Evolutionary conservation across 1,139 yeast species (phyloP).

Genomic region (Pneumocystis sp.): DNA sequence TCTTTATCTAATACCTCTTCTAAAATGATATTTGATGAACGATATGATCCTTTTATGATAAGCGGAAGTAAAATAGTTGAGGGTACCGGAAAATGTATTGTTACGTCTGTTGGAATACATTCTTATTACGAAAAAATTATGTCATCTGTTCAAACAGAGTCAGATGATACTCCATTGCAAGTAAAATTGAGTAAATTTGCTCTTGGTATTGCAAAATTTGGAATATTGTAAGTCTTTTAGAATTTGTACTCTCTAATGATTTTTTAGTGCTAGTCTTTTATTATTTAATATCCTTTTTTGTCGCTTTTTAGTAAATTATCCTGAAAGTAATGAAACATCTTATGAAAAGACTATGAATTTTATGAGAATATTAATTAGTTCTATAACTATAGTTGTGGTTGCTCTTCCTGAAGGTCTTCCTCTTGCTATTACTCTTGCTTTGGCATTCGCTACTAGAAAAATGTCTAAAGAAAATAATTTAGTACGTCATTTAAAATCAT

Average conservation of each 20-base stretch:
- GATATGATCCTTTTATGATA: conserved; percentile 66
- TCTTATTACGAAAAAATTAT: conserved; percentile 87
- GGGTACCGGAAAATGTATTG: conserved; percentile 75
- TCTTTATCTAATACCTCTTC: conserved; percentile 31
- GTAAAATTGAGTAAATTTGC: conserved; percentile 69
- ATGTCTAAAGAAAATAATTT: conserved; percentile 94
- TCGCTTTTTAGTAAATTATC: conserved; percentile 56
- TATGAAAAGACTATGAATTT: conserved; percentile 75
- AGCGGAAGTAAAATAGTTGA: conserved; percentile 82
- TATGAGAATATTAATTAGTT: conserved; percentile 72
- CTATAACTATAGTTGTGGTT: conserved; percentile 85
- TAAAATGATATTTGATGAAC: conserved; percentile 16
- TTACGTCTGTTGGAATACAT: conserved; percentile 78
- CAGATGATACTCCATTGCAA: conserved; percentile 82
- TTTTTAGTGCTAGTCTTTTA: conserved; percentile 50
- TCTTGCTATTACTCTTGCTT: conserved; percentile 39
- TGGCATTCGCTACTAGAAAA: conserved; percentile 94
- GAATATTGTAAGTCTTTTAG: conserved; percentile 30
- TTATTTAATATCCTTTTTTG: conserved; percentile 66
- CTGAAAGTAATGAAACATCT: conserved; percentile 35
- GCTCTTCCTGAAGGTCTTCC: conserved; percentile 83
- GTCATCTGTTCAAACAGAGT: conserved; percentile 47
- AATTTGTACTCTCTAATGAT: neutral
- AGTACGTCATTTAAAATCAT: conserved; percentile 78
- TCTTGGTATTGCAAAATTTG: conserved; percentile 85